These are phyloP conservation scores for Penicillium pancosmium DNA, from an alignment of 495 filamentous ascomycete species.

Conservation along the genomic window DNA sequence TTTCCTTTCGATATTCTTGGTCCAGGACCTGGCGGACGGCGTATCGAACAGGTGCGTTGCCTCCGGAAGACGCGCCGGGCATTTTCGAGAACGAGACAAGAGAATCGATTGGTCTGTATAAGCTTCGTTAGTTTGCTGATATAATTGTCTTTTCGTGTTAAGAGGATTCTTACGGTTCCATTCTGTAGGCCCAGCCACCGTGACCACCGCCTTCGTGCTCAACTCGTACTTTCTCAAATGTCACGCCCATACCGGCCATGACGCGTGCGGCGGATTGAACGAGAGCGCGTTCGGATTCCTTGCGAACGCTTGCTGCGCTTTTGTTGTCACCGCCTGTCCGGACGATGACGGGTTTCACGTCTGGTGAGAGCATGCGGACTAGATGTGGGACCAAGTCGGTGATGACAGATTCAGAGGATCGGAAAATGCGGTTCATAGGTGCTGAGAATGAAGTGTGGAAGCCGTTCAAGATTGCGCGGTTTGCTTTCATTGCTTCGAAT, in stretches of 20 bases:
- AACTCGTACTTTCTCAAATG: constrained; percentile 79
- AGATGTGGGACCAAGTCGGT: constrained; percentile 85
- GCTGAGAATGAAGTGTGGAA: constrained; percentile 60
- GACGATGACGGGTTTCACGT: constrained; percentile 90
- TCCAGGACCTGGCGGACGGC: constrained; percentile 91
- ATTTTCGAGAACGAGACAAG: constrained; percentile 53
- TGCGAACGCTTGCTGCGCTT: constrained; percentile 81
- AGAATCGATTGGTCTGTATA: constrained; percentile 65
- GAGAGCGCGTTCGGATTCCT: constrained; percentile 78
- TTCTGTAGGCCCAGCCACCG: constrained; percentile 80
- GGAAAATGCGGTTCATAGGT: constrained; percentile 71
- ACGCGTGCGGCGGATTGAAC: constrained; percentile 77
- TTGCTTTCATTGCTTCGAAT: constrained; percentile 72
- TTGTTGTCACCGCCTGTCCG: constrained; percentile 66
- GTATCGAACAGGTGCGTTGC: constrained; percentile 73
- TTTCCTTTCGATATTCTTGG: constrained; percentile 77
- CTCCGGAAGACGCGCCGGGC: constrained; percentile 33
- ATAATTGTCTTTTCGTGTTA: constrained; percentile 10
- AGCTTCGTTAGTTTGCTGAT: constrained; percentile 18
- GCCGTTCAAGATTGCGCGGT: constrained; percentile 55
- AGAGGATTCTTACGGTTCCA: constrained; percentile 78
- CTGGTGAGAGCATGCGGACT: constrained; percentile 78
- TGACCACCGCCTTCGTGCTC: constrained; percentile 61
- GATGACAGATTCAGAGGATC: constrained; percentile 70
- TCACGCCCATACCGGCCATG: constrained; percentile 76